phyloP scores from a whole-genome alignment of 1,284 basidiomycete genomes.

The Heterobasidion irregulare region DNA sequence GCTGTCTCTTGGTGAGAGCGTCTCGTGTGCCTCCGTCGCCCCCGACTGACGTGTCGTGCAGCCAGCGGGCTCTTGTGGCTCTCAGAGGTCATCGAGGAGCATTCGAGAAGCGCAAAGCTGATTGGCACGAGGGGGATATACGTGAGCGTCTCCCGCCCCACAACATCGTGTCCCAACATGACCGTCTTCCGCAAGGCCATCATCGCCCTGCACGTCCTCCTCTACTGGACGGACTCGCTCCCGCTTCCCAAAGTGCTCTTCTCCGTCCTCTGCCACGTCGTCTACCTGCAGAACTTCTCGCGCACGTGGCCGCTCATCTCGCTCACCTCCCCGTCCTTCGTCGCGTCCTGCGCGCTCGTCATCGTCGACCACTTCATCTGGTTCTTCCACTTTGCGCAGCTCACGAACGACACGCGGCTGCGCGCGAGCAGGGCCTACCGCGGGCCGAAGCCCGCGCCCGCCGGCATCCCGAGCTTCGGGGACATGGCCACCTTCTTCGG shows the following conservation, averaged over 20 bases:
- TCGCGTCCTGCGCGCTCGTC: constrained; percentile 78
- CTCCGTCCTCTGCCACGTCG: constrained; percentile 74
- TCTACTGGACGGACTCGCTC: constrained; percentile 74
- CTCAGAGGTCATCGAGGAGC: constrained; percentile 92
- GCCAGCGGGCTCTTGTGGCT: constrained; percentile 90
- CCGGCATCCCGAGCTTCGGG: constrained; percentile 40
- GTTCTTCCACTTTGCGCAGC: constrained; percentile 86
- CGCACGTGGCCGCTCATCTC: constrained; percentile 85
- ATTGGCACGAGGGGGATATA: constrained; percentile 80
- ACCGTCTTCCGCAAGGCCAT: constrained; percentile 46
- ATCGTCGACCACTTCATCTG: constrained; percentile 87
- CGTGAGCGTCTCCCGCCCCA: constrained; percentile 39
- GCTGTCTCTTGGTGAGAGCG: constrained; percentile 23
- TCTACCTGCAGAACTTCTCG: constrained; percentile 91
- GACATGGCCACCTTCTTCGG: constrained; percentile 93
- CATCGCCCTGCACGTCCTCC: constrained; percentile 67
- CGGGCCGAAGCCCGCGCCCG: constrained; percentile 34
- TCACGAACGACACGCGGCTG: constrained; percentile 43
- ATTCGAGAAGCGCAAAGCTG: constrained; percentile 71
- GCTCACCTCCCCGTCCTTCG: constrained; percentile 73
- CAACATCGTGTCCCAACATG: constrained; percentile 2
- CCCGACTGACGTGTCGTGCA: constrained; percentile 20
- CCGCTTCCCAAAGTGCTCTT: constrained; percentile 70
- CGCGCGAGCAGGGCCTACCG: background rate
- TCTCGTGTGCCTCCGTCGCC: background rate